Conservation (phyloP, 1,284 basidiomycete species). For the Ceratobasidium theobromae region DNA sequence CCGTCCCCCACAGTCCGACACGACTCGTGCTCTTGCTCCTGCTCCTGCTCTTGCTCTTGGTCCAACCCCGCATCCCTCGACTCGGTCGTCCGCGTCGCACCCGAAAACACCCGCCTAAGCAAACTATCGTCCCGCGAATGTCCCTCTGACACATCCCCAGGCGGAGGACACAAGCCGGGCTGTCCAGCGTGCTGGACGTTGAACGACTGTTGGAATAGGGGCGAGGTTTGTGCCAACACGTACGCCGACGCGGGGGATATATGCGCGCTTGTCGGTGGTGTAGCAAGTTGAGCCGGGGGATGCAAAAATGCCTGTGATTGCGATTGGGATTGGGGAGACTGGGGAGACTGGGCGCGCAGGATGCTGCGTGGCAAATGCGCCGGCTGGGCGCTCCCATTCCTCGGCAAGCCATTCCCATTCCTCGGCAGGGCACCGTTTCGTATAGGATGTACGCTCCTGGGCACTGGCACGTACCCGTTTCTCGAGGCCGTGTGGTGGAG, state of each 20-base stretch:
- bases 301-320: no score
- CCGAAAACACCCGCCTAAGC: slow-evolving; percentile 9
- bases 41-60: no score
- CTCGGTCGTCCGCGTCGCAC: not conserved
- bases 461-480: no score
- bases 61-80: not conserved
- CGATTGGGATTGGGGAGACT: not conserved
- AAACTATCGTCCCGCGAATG: slow-evolving; percentile 12
- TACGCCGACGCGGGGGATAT: not conserved
- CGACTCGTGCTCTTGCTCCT: no score
- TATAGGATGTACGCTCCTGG: no score
- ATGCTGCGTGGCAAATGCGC: no score
- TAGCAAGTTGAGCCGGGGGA: not conserved
- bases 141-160: not conserved
- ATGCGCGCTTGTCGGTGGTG: not conserved
- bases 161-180: not conserved
- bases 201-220: not conserved
- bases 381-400: no score
- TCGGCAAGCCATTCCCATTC: no score
- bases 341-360: no score
- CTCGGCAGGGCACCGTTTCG: no score
- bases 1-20: no score
- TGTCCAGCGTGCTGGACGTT: not conserved
- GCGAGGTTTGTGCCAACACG: not conserved
- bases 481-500: no score